These are phyloP conservation scores for Mycena rosella DNA, from an alignment of 768 basidiomycete species.

Conservation along the genomic window DNA sequence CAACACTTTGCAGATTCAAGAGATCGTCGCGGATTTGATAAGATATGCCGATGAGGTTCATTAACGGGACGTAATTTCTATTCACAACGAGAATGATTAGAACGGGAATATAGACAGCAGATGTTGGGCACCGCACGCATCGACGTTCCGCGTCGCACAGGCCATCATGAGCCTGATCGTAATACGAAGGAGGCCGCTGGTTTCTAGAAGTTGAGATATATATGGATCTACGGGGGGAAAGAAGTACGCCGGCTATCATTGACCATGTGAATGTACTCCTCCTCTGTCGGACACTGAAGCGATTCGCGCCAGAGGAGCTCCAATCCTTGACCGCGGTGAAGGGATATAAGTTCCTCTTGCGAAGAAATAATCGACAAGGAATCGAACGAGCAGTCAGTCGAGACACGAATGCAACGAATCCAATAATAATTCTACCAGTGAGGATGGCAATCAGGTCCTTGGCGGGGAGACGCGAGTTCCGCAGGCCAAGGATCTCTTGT, in stretches of 20 bases:
- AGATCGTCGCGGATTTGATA: slow-evolving; percentile 26
- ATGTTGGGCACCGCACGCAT: too few relatives aligned
- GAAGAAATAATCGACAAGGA: neutral
- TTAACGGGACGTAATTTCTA: slow-evolving; percentile 16
- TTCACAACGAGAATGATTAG: neutral
- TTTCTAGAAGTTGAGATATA: slow-evolving; percentile 67
- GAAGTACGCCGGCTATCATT: slow-evolving; percentile 76
- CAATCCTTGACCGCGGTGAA: slow-evolving; percentile 95
- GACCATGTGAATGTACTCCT: slow-evolving; percentile 95
- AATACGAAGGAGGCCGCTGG: slow-evolving; percentile 91
- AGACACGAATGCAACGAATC: too few relatives aligned
- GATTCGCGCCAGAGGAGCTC: slow-evolving; percentile 96
- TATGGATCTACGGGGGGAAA: neutral
- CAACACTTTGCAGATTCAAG: slow-evolving; percentile 5
- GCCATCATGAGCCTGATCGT: slow-evolving; percentile 98
- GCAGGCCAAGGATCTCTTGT: slow-evolving; percentile 71
- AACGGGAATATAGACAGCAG: neutral
- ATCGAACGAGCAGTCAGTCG: too few relatives aligned
- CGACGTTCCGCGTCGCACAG: slow-evolving; percentile 70
- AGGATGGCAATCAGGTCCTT: slow-evolving; percentile 62
- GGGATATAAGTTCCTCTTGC: slow-evolving; percentile 73
- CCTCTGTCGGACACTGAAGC: slow-evolving; percentile 90
- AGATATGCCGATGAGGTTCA: slow-evolving; percentile 21
- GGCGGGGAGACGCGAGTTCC: slow-evolving; percentile 52
- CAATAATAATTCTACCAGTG: too few relatives aligned